Conservation (phyloP, 1,139 yeast species). For the Lodderomyces metapsilosis region DNA sequence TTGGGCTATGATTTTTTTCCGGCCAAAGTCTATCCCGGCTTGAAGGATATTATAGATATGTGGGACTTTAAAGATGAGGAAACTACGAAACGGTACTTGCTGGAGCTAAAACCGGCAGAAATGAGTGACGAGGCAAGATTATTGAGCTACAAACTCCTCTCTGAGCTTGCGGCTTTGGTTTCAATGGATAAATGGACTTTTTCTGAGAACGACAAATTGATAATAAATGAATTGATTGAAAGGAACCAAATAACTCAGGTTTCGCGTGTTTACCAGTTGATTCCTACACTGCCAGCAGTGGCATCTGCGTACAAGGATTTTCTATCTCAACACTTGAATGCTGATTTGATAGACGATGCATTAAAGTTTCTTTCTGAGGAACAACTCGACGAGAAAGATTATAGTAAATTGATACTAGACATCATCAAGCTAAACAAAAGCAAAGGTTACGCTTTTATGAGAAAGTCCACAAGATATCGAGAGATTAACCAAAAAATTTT, state of each 20-base stretch:
- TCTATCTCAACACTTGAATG: constrained; percentile 15
- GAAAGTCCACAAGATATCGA: constrained; percentile 25
- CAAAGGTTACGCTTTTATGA: constrained; percentile 31
- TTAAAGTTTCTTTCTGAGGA: constrained; percentile 8
- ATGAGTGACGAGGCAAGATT: constrained; percentile 4
- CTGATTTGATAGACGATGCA: constrained; percentile 10
- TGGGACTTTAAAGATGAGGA: constrained; percentile 8
- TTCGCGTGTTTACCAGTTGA: constrained; percentile 8
- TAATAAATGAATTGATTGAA: constrained; percentile 6
- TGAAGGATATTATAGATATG: constrained; percentile 4
- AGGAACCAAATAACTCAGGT: background rate
- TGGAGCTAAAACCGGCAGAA: constrained; percentile 1
- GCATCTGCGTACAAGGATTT: constrained; percentile 5
- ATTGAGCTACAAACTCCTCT: constrained; percentile 6
- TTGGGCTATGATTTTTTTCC: constrained; percentile 6
- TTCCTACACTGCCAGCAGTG: background rate
- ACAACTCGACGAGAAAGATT: constrained; percentile 11
- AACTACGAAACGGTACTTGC: constrained; percentile 17
- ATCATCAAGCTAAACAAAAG: constrained; percentile 29
- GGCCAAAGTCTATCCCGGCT: constrained; percentile 8
- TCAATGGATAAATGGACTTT: constrained; percentile 7
- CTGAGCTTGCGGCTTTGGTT: constrained; percentile 8
- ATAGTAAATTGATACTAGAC: constrained; percentile 23
- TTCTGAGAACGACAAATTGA: constrained; percentile 2
- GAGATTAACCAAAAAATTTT: constrained; percentile 32